phyloP scores from a whole-genome alignment of 495 filamentous ascomycete genomes.

The Lindgomyces ingoldianus region DNA sequence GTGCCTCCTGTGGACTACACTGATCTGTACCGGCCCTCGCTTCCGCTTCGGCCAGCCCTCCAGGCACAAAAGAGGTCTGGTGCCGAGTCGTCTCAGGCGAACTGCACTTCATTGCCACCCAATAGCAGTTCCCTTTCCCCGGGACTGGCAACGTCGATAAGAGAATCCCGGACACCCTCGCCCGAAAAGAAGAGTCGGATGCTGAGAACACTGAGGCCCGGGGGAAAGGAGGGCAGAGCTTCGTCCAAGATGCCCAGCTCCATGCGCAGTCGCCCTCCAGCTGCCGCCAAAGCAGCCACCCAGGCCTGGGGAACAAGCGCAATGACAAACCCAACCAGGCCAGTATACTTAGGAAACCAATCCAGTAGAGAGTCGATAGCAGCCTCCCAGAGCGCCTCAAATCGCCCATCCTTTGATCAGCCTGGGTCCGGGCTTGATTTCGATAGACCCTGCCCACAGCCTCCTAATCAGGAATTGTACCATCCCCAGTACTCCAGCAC shows the following conservation, averaged over 20 bases:
- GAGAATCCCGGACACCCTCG: constrained; percentile 67
- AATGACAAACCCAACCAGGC: not conserved
- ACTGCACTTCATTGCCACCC: not conserved
- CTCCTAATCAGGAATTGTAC: constrained; percentile 1
- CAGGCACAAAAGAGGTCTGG: constrained; percentile 57
- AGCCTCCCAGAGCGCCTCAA: not conserved
- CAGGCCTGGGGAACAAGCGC: constrained; percentile 65
- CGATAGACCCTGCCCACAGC: not conserved
- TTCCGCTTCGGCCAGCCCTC: constrained; percentile 61
- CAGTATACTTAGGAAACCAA: constrained; percentile 6
- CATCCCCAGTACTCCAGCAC: constrained; percentile 18
- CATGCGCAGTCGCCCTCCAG: constrained; percentile 42
- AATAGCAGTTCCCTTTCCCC: constrained; percentile 31
- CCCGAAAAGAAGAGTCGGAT: constrained; percentile 79
- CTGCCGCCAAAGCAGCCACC: constrained; percentile 82
- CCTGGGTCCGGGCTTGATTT: constrained; percentile 10
- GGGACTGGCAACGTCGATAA: constrained; percentile 46
- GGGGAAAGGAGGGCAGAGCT: constrained; percentile 60
- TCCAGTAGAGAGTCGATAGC: constrained; percentile 8
- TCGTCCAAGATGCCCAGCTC: constrained; percentile 40
- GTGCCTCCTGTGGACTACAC: constrained; percentile 76
- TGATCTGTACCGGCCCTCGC: constrained; percentile 70
- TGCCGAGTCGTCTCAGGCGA: constrained; percentile 11
- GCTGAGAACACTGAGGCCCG: constrained; percentile 76
- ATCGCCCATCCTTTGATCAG: constrained; percentile 26